Evolutionary conservation across 2,329 filamentous ascomycete genomes (phyloP).

Genomic region (Sclerotinia spermophila): DNA sequence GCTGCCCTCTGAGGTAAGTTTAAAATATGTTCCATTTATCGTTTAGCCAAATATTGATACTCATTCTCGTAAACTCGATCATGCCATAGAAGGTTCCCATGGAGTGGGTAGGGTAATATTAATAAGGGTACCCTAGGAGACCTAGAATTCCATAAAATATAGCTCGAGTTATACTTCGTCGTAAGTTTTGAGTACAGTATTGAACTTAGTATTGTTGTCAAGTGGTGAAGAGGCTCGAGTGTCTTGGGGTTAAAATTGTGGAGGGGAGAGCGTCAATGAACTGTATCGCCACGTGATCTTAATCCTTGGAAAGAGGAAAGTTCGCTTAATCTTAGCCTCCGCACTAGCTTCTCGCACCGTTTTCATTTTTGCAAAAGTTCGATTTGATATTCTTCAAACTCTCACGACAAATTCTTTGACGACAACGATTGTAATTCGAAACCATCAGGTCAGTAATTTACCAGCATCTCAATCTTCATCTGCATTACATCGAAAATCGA

Average conservation of each 20-base stretch:
- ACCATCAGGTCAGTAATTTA: constrained; percentile 47
- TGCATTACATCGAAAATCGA: constrained; percentile 4
- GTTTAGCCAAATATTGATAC: neutral
- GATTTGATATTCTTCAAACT: constrained; percentile 4
- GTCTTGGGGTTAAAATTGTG: neutral
- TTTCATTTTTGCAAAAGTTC: constrained; percentile 16
- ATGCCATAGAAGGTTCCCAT: neutral
- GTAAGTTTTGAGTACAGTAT: neutral
- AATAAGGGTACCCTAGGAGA: neutral
- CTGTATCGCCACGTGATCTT: neutral
- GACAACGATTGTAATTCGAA: constrained; percentile 44
- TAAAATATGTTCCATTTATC: neutral
- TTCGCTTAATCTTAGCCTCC: constrained; percentile 17
- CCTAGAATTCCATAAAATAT: neutral
- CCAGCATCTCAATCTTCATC: constrained; percentile 9
- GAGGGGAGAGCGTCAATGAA: too few relatives aligned
- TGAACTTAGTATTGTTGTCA: neutral
- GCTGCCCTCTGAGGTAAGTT: neutral
- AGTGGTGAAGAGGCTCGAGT: neutral
- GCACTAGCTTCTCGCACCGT: constrained; percentile 16
- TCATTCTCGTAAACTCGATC: neutral
- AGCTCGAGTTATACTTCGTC: neutral
- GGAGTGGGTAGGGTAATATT: neutral
- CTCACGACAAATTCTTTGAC: constrained; percentile 19
- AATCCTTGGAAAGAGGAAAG: neutral